Conservation (phyloP, 106 monocot species). For the Allium sativum region DNA sequence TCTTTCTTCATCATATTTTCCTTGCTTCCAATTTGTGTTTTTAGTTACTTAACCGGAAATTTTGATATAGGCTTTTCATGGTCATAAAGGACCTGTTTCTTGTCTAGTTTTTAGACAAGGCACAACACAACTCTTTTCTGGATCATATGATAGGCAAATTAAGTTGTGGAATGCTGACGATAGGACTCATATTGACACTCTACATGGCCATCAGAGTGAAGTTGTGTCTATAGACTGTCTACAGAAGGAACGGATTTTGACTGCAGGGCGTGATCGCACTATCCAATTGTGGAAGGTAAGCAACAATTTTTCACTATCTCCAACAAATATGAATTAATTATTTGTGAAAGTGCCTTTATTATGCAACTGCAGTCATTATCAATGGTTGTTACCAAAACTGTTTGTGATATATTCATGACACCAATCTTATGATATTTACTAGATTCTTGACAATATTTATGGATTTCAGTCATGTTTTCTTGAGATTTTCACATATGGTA, state of each 20-base stretch:
- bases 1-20: background rate
- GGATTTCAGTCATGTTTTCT: too few relatives aligned
- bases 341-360: too few relatives aligned
- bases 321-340: too few relatives aligned
- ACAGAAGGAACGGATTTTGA: constrained; percentile 65
- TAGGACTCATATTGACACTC: constrained; percentile 70
- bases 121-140: constrained; percentile 77
- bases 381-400: too few relatives aligned
- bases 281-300: constrained; percentile 78
- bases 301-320: background rate
- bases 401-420: too few relatives aligned
- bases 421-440: too few relatives aligned
- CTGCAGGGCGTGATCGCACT: constrained; percentile 75
- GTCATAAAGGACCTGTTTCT: constrained; percentile 82
- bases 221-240: constrained; percentile 80
- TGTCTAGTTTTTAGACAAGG: constrained; percentile 81
- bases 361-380: too few relatives aligned
- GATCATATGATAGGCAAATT: constrained; percentile 86
- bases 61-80: constrained; percentile 78
- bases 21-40: background rate
- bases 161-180: constrained; percentile 96
- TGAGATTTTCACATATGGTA: too few relatives aligned
- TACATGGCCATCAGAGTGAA: constrained; percentile 97
- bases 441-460: too few relatives aligned
- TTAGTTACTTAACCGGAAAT: background rate